Evolutionary conservation across 768 basidiomycete species (phyloP), one percentile per base, ranked within the genome.

Genomic region (Russula olivacea): DNA sequence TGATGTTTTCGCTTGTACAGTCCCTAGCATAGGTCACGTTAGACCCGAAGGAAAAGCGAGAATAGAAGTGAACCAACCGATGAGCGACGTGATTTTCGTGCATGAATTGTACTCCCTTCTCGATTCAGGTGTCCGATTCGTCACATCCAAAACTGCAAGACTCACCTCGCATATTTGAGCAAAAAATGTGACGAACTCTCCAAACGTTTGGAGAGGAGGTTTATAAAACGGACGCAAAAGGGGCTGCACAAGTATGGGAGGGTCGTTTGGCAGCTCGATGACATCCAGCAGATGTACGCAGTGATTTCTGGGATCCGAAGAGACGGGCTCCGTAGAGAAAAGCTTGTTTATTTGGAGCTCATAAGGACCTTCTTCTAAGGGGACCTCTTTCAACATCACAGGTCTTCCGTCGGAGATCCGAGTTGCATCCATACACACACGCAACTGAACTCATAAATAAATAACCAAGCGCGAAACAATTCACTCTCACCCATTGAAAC

Each of bases 171-270:
- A 56, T n/a, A 66, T 47, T 41, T 72, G 72, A 19, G 58, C 43
- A 12, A 69, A 62, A 40, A 72, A 70, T 0, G 69, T 66, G 5
- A 72, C 40, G 11, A 69, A 65, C 30, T 72, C 69, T 12, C 70
- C 71, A 1, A 70, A 52, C 2, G 60, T 67, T 8, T 47, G 43
- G 10, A 74, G 66, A 0, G 45, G 61, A 0, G 74, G 74, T 23
- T 72, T 47, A 49, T 74, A 59, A 54, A 65, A 69, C 2, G 63
- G 69, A n/a, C 72, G 67, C 2, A 74, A 50, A 7, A 68, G 63
- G 2, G 73, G 69, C 61, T 71, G 72, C 7, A 74, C 67, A 38
- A 73, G 61, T 36, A 47, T 62, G 1, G 38, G 49, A 3, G 48
- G 38, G 0, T 62, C 55, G 11, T 45, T 12, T 1, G 61, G 61